phyloP scores from a whole-genome alignment of 2,329 filamentous ascomycete species.

The Arthroderma uncinatum region DNA sequence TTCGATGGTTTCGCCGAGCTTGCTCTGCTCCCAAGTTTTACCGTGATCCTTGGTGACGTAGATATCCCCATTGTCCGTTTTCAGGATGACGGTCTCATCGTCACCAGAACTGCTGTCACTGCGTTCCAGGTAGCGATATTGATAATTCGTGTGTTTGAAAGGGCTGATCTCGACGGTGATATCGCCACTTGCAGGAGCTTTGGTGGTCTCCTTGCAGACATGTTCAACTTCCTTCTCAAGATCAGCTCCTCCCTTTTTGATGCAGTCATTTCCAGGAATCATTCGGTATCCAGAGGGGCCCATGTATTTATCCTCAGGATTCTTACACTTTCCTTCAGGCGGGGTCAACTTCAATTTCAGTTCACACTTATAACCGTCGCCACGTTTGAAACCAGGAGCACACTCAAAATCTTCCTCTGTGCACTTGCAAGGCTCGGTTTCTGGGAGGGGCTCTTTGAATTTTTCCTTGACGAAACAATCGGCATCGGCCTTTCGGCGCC shows the following conservation, averaged over 20 bases:
- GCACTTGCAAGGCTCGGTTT: slow-evolving; percentile 68
- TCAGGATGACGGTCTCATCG: slow-evolving; percentile 64
- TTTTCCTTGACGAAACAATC: slow-evolving; percentile 81
- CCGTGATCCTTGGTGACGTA: slow-evolving; percentile 77
- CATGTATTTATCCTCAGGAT: slow-evolving; percentile 60
- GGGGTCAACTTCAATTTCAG: slow-evolving; percentile 50
- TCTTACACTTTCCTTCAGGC: slow-evolving; percentile 64
- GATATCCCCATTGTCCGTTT: slow-evolving; percentile 48
- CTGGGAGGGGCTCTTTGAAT: slow-evolving; percentile 64
- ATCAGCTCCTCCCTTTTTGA: slow-evolving; percentile 48
- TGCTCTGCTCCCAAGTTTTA: slow-evolving; percentile 65
- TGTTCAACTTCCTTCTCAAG: slow-evolving; percentile 64
- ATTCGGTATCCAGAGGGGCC: slow-evolving; percentile 84
- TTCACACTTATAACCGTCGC: slow-evolving; percentile 55
- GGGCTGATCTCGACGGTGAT: slow-evolving; percentile 49
- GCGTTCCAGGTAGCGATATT: slow-evolving; percentile 69
- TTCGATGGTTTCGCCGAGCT: slow-evolving; percentile 58
- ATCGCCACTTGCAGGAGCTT: slow-evolving; percentile 50
- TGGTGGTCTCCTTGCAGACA: slow-evolving; percentile 56
- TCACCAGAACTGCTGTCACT: slow-evolving; percentile 50
- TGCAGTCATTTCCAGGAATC: slow-evolving; percentile 73
- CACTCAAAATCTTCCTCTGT: slow-evolving; percentile 83
- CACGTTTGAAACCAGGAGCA: slow-evolving; percentile 75
- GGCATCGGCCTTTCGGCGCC: slow-evolving; percentile 71
- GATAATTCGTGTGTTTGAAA: slow-evolving; percentile 52